Evolutionary conservation across 2,329 filamentous ascomycete species (phyloP).

Genomic region (Xylariaceae sp.): DNA sequence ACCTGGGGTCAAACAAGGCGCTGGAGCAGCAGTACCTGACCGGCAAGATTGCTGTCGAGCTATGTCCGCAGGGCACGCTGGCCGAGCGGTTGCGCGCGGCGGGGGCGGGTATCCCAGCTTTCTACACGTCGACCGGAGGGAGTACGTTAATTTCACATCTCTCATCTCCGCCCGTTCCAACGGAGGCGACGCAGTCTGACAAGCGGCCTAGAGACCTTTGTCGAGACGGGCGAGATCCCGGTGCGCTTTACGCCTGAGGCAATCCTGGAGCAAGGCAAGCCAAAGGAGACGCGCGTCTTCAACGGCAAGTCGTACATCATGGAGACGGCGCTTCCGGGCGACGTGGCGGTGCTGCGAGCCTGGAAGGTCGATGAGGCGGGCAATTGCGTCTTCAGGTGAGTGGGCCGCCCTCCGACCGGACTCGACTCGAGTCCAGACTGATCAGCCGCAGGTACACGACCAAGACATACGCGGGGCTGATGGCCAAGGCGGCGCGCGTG

Average conservation of each 20-base stretch:
- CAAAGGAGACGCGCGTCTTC: constrained; percentile 66
- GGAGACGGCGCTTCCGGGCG: constrained; percentile 68
- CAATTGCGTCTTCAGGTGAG: constrained; percentile 69
- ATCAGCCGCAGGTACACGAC: constrained; percentile 51
- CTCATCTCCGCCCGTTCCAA: neutral
- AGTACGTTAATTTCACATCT: constrained; percentile 34
- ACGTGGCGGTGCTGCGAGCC: constrained; percentile 70
- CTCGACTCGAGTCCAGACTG: neutral
- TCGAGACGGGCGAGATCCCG: constrained; percentile 63
- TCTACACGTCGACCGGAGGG: constrained; percentile 70
- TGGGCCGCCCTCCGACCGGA: neutral
- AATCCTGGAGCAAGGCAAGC: constrained; percentile 55
- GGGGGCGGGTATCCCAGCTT: constrained; percentile 70
- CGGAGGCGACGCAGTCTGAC: too few relatives aligned
- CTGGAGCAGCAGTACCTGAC: constrained; percentile 68
- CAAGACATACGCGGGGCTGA: constrained; percentile 65
- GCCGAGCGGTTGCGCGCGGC: constrained; percentile 66
- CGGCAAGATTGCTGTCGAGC: constrained; percentile 66
- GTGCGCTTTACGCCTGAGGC: constrained; percentile 51
- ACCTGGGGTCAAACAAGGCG: constrained; percentile 69
- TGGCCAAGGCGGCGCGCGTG: constrained; percentile 72
- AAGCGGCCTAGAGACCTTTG: constrained; percentile 44
- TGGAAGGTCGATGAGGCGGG: constrained; percentile 70
- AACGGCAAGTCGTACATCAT: constrained; percentile 66
- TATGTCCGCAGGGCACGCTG: constrained; percentile 69